A percentile compares a stretch with the other conserved stretches of the same genome.
Evolutionary conservation across 768 basidiomycete genomes (phyloP).

Genomic region (Pleurotus salmoneostramineus): DNA sequence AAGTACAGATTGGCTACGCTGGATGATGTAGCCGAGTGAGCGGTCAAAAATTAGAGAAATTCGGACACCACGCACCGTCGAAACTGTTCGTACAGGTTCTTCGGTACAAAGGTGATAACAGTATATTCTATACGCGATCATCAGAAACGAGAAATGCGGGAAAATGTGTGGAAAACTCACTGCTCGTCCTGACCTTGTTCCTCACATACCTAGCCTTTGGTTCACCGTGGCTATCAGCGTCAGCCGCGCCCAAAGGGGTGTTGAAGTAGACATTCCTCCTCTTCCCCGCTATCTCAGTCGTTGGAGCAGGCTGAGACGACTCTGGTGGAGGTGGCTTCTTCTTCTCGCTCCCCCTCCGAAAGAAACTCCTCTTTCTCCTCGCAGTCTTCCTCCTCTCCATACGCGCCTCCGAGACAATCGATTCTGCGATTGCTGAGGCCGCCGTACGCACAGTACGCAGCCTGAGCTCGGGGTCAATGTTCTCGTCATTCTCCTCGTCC

Average conservation of each 20-base stretch:
- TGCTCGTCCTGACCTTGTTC: slow-evolving; percentile 93
- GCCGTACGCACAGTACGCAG: slow-evolving; percentile 92
- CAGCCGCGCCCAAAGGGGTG: slow-evolving; percentile 54
- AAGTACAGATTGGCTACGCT: slow-evolving; percentile 94
- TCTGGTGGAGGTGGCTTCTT: slow-evolving; percentile 26
- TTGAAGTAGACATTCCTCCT: slow-evolving; percentile 85
- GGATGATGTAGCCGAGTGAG: slow-evolving; percentile 7
- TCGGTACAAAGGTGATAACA: slow-evolving; percentile 84
- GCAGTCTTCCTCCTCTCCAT: slow-evolving; percentile 53
- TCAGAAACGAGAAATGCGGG: not conserved
- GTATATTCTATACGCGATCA: slow-evolving; percentile 69
- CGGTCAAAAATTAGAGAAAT: not conserved
- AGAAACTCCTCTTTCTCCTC: slow-evolving; percentile 55
- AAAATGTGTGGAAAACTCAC: slow-evolving; percentile 41
- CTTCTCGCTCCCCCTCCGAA: slow-evolving; percentile 46
- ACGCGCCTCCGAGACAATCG: slow-evolving; percentile 73
- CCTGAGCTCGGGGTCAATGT: slow-evolving; percentile 81
- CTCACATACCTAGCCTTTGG: slow-evolving; percentile 76
- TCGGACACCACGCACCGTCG: slow-evolving; percentile 52
- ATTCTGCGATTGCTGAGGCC: slow-evolving; percentile 85
- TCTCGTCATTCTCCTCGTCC: slow-evolving; percentile 62
- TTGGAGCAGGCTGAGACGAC: slow-evolving; percentile 22
- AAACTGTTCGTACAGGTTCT: slow-evolving; percentile 95
- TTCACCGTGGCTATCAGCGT: slow-evolving; percentile 71
- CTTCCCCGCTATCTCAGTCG: slow-evolving; percentile 41